phyloP scores from a whole-genome alignment of 176 grass and related monocot species.

The Stipa capillata region DNA sequence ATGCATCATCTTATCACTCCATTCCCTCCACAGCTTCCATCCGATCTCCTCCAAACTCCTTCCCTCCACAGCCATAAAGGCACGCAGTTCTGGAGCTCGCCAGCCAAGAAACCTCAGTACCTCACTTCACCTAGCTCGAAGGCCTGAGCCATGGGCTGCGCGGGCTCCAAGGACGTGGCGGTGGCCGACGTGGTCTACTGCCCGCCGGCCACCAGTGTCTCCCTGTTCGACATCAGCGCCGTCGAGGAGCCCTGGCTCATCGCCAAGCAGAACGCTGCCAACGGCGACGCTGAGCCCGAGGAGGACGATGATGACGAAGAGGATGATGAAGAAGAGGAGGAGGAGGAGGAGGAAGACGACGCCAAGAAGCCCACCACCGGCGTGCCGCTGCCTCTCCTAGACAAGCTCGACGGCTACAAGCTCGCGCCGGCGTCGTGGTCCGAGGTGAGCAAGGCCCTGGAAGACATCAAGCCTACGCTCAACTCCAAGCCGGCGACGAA shows the following conservation, averaged over 20 bases:
- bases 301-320: neutral
- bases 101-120: neutral
- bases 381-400: constrained; percentile 58
- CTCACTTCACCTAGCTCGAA: neutral
- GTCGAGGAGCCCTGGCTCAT: constrained; percentile 91
- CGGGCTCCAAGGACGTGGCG: constrained; percentile 47
- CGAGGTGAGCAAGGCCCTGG: constrained; percentile 88
- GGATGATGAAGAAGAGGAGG: neutral
- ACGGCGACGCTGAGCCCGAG: neutral
- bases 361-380: constrained; percentile 34
- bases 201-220: constrained; percentile 69
- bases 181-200: constrained; percentile 49
- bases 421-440: constrained; percentile 68
- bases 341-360: neutral
- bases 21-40: constrained; percentile 23
- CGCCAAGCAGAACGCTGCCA: constrained; percentile 20
- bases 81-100: neutral
- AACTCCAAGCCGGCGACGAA: neutral
- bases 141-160: constrained; percentile 54
- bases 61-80: neutral
- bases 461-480: constrained; percentile 76
- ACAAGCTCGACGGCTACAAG: constrained; percentile 85
- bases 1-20: constrained; percentile 17
- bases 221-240: constrained; percentile 77
- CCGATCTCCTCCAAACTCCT: neutral